These are phyloP conservation scores for Gossypium trilobum DNA, from an alignment of 441 rosid genomes.

Conservation along the genomic window DNA sequence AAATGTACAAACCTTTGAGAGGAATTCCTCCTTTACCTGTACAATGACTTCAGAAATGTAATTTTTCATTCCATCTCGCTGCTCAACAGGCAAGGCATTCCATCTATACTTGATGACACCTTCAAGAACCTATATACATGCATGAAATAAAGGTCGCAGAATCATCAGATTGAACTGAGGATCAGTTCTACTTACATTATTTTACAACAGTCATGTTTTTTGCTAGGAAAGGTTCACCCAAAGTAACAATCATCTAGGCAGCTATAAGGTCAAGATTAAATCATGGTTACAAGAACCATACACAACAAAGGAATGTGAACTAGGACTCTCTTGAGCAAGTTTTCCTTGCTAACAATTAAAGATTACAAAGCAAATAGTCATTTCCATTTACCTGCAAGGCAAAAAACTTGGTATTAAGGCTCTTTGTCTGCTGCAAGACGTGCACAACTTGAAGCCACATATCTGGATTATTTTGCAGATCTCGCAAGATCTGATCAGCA, in stretches of 20 bases:
- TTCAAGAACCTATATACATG: conserved; percentile 69
- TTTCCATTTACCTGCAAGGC: conserved; percentile 72
- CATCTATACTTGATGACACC: conserved; percentile 97
- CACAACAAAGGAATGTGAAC: neutral
- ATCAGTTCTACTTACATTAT: neutral
- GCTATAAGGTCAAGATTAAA: neutral
- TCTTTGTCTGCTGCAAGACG: conserved; percentile 72
- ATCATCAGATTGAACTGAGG: neutral
- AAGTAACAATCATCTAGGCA: neutral
- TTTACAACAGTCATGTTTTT: neutral
- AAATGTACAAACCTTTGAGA: neutral
- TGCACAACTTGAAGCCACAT: conserved; percentile 99
- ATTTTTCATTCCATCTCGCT: conserved; percentile 99
- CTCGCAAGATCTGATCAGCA: conserved; percentile 93
- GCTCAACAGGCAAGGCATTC: conserved; percentile 96
- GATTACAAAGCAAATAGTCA: neutral
- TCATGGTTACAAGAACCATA: neutral
- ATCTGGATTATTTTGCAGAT: conserved; percentile 86
- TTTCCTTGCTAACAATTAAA: neutral
- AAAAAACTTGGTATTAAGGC: conserved; percentile 87
- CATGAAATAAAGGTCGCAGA: conserved; percentile 6
- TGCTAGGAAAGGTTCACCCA: neutral
- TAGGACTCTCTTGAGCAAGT: neutral
- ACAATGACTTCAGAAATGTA: conserved; percentile 98
- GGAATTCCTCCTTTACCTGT: conserved; percentile 44